Base-by-base conservation (phyloP, 2,329 filamentous ascomycete species). In the Aspergillus sp. region DNA sequence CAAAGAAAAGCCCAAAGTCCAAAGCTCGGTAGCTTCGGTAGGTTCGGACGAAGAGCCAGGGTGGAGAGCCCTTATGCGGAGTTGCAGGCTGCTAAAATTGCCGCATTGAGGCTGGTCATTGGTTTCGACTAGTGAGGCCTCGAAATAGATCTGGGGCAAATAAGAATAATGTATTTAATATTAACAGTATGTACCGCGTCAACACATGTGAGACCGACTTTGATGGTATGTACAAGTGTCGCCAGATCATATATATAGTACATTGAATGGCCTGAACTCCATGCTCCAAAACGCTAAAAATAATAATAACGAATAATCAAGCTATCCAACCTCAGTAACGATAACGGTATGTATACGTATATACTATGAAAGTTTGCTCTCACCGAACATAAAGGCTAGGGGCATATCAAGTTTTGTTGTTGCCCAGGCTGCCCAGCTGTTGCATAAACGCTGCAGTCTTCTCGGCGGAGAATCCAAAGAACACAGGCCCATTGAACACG, bases 401-500 rank as follows among this genome's bases (percentile, higher is more conserved):
- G 20, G 39, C 13, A 37, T 40, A 52, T 58, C 47, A 44, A 7
- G 20, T 12, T 24, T 51, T 51, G 22, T 60, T 60, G 17, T 64
- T 57, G 19, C 62, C 62, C 45, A 61, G 19, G 4, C 58, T 60
- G 12, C 64, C 65, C 19, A 78, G 82, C 55, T 85, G 81, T 64
- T 89, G 86, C 79, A 96, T 83, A 51, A 96, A 82, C 54, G 85
- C 81, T 22, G 90, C 83, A n/a, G 90, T 89, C 70, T 96, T 88
- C 59, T 96, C 90, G 60, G 91, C 84, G 9, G 89, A 86, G 68
- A 96, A 97, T 0, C 93, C 93, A 66, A 98, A 91, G 69, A 97
- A 97, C 0, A 97, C 92, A 0, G 93, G 93, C 0, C 93, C 93
- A 8, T 90, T 96, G 70, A 97, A 96, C 0, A 96, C 81, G 84